A percentile compares a stretch with the other conserved stretches of the same genome.
Conservation (phyloP, 2,329 filamentous ascomycete genomes). For the Penicillium sp. region DNA sequence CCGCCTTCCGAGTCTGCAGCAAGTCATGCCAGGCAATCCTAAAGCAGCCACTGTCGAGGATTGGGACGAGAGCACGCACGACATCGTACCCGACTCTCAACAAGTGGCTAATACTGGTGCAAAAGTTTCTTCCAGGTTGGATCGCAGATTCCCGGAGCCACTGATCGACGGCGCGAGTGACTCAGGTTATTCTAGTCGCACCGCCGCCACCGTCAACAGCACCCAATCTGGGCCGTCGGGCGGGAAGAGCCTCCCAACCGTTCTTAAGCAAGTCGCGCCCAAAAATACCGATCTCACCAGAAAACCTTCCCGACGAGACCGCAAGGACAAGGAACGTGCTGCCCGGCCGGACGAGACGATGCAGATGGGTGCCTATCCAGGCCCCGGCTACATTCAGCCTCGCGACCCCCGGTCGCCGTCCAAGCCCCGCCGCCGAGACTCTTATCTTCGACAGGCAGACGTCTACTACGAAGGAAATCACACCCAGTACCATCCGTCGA, state of each 20-base stretch:
- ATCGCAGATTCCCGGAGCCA: slow-evolving; percentile 36
- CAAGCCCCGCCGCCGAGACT: slow-evolving; percentile 35
- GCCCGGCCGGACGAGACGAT: slow-evolving; percentile 23
- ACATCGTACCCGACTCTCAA: slow-evolving; percentile 47
- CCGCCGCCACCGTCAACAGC: slow-evolving; percentile 53
- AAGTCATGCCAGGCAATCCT: slow-evolving; percentile 41
- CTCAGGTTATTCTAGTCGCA: slow-evolving; percentile 63
- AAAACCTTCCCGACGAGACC: slow-evolving; percentile 35
- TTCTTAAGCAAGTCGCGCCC: slow-evolving; percentile 40
- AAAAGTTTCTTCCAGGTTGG: slow-evolving; percentile 51
- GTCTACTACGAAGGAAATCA: slow-evolving; percentile 36
- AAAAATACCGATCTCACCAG: slow-evolving; percentile 29
- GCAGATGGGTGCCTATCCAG: slow-evolving; percentile 34
- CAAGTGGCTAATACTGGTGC: slow-evolving; percentile 41
- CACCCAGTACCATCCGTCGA: slow-evolving; percentile 31
- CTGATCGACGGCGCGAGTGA: slow-evolving; percentile 56
- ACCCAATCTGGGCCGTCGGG: slow-evolving; percentile 52
- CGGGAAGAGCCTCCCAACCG: slow-evolving; percentile 36
- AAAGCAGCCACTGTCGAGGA: slow-evolving; percentile 50
- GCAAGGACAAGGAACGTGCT: slow-evolving; percentile 29
- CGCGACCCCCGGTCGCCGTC: slow-evolving; percentile 34
- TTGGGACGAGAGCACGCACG: slow-evolving; percentile 47
- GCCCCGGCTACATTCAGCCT: slow-evolving; percentile 27
- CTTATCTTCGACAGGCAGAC: slow-evolving; percentile 28
- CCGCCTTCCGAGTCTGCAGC: slow-evolving; percentile 25